These are phyloP conservation scores for Colletotrichum phormii DNA, from an alignment of 2,329 filamentous ascomycete genomes.

Conservation along the genomic window DNA sequence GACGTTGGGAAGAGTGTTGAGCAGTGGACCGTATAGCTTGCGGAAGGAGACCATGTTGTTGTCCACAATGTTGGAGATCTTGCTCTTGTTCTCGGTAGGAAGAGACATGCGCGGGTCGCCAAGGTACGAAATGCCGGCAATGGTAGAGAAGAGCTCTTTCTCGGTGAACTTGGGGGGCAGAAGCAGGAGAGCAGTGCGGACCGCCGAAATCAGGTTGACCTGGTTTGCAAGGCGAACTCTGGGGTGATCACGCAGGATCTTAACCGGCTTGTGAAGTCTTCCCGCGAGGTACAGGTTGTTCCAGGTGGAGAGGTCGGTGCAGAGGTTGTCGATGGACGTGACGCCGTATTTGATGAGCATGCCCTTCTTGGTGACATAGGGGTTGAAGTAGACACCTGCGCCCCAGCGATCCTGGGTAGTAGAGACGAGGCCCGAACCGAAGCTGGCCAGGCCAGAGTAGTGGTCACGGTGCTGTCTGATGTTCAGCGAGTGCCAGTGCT, in stretches of 20 bases:
- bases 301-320: slow-evolving; percentile 88
- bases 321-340: slow-evolving; percentile 91
- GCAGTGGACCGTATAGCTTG: slow-evolving; percentile 87
- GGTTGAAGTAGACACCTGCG: slow-evolving; percentile 97
- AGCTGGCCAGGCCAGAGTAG: slow-evolving; percentile 85
- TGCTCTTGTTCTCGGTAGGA: slow-evolving; percentile 89
- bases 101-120: slow-evolving; percentile 97
- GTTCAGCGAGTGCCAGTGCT: slow-evolving; percentile 98
- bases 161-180: slow-evolving; percentile 89
- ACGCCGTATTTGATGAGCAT: slow-evolving; percentile 98
- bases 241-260: slow-evolving; percentile 95
- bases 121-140: slow-evolving; percentile 92
- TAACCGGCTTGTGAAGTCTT: slow-evolving; percentile 95
- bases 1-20: slow-evolving; percentile 91
- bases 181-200: slow-evolving; percentile 89
- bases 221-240: slow-evolving; percentile 94
- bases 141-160: slow-evolving; percentile 87
- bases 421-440: slow-evolving; percentile 88
- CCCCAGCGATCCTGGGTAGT: slow-evolving; percentile 88
- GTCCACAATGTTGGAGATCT: slow-evolving; percentile 93
- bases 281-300: slow-evolving; percentile 96
- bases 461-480: slow-evolving; percentile 89
- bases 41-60: slow-evolving; percentile 94
- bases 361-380: slow-evolving; percentile 93
- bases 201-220: slow-evolving; percentile 91